These are phyloP conservation scores for Saccharomyces paradoxus DNA, from an alignment of 805 yeast genomes.

Conservation along the genomic window DNA sequence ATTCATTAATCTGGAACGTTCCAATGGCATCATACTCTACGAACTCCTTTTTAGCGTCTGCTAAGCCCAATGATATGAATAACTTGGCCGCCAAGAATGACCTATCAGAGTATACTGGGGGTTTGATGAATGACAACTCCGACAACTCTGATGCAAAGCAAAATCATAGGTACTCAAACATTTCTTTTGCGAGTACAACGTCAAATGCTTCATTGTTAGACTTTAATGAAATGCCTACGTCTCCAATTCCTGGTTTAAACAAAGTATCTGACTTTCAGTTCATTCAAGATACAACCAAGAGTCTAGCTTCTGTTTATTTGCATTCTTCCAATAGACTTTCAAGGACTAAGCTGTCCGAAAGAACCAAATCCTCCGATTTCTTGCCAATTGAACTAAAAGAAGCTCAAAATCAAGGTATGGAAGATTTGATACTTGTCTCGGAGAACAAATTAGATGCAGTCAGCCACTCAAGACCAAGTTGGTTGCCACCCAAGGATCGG, in stretches of 20 bases:
- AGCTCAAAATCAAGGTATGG: constrained; percentile 38
- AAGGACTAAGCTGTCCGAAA: constrained; percentile 31
- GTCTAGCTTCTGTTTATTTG: constrained; percentile 36
- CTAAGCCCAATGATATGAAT: constrained; percentile 1
- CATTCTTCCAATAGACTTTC: constrained; percentile 31
- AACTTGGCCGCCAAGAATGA: neutral
- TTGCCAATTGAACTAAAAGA: constrained; percentile 34
- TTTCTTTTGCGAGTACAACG: neutral
- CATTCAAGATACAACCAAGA: constrained; percentile 31
- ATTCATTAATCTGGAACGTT: constrained; percentile 42
- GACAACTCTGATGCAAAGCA: neutral
- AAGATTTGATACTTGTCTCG: constrained; percentile 53
- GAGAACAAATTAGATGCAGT: constrained; percentile 48
- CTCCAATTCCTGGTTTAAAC: constrained; percentile 42
- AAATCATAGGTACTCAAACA: neutral
- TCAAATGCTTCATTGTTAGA: constrained; percentile 27
- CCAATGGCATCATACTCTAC: constrained; percentile 39
- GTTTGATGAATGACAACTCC: neutral
- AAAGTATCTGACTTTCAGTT: constrained; percentile 25
- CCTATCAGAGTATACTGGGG: neutral
- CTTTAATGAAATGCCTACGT: constrained; percentile 34
- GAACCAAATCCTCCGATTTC: constrained; percentile 30
- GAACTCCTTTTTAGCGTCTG: constrained; percentile 19
- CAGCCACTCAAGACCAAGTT: constrained; percentile 59
- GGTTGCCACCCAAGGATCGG: constrained; percentile 59